A percentile compares a stretch with the other conserved stretches of the same genome.
phyloP scores from a whole-genome alignment of 768 basidiomycete genomes.

The Leccinum subgranulosum region DNA sequence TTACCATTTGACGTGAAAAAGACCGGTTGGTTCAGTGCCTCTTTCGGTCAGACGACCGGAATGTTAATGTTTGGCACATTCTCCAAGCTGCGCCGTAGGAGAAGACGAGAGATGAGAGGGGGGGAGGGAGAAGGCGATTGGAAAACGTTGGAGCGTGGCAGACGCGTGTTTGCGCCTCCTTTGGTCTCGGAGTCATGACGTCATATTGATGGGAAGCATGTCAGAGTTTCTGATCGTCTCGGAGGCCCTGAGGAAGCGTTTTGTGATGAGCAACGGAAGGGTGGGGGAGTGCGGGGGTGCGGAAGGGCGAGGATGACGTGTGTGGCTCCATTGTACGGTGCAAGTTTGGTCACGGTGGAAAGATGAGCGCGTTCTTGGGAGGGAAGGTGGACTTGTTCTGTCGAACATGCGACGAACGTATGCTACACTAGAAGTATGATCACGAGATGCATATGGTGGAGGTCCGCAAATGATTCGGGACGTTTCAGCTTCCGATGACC shows the following conservation, averaged over 20 bases:
- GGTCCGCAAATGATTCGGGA: background rate
- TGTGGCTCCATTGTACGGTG: background rate
- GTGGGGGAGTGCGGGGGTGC: constrained; percentile 20
- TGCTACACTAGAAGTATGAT: constrained; percentile 1
- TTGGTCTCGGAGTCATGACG: constrained; percentile 16
- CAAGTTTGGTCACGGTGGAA: constrained; percentile 7
- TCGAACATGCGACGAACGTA: constrained; percentile 19
- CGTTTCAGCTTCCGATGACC: background rate
- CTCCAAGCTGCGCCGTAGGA: background rate
- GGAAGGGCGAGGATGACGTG: constrained; percentile 20
- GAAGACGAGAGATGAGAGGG: background rate
- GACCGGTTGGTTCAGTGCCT: background rate
- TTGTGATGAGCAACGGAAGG: constrained; percentile 11
- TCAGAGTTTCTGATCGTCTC: constrained; percentile 11
- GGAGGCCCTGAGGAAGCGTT: constrained; percentile 10
- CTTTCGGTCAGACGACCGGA: constrained; percentile 1
- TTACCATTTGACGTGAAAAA: background rate
- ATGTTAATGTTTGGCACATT: background rate
- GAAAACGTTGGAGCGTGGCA: constrained; percentile 14
- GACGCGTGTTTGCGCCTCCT: constrained; percentile 18
- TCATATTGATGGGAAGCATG: constrained; percentile 6
- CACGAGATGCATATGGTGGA: background rate
- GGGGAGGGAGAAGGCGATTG: background rate
- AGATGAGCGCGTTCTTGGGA: background rate
- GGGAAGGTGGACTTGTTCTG: background rate